Conservation (phyloP, 345 rosid genomes). For the Geranium rotundifolium region DNA sequence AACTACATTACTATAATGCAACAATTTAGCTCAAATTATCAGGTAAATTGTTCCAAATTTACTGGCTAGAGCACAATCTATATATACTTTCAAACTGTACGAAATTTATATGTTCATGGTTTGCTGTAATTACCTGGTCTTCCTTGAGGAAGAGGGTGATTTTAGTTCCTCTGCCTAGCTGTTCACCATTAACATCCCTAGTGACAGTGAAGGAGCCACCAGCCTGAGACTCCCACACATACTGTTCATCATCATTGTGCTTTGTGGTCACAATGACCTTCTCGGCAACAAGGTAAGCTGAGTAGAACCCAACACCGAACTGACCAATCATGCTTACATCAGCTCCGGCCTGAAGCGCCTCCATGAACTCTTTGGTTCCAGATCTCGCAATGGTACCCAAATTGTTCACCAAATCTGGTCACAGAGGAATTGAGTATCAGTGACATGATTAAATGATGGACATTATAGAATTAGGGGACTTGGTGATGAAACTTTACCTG, state of each 20-base stretch:
- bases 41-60: no score
- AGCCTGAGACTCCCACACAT: slow-evolving; percentile 90
- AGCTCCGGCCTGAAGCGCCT: slow-evolving; percentile 86
- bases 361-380: slow-evolving; percentile 91
- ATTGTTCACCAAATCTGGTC: slow-evolving; percentile 62
- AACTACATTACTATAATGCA: no score
- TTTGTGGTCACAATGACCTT: slow-evolving; percentile 69
- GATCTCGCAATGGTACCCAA: slow-evolving; percentile 91
- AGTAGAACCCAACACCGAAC: slow-evolving; percentile 88
- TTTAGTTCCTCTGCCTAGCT: slow-evolving; percentile 84
- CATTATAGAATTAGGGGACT: background rate
- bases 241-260: slow-evolving; percentile 81
- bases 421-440: no score
- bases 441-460: background rate
- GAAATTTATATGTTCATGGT: no score
- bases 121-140: slow-evolving; percentile 52
- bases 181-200: slow-evolving; percentile 60
- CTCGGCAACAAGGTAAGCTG: slow-evolving; percentile 85
- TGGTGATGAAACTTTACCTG: slow-evolving; percentile 23
- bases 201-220: slow-evolving; percentile 89
- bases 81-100: no score
- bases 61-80: no score
- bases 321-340: slow-evolving; percentile 95
- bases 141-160: slow-evolving; percentile 71
- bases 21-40: no score